Evolutionary conservation across 2,329 filamentous ascomycete species (phyloP).

Genomic region (Aspergillus clavatus): DNA sequence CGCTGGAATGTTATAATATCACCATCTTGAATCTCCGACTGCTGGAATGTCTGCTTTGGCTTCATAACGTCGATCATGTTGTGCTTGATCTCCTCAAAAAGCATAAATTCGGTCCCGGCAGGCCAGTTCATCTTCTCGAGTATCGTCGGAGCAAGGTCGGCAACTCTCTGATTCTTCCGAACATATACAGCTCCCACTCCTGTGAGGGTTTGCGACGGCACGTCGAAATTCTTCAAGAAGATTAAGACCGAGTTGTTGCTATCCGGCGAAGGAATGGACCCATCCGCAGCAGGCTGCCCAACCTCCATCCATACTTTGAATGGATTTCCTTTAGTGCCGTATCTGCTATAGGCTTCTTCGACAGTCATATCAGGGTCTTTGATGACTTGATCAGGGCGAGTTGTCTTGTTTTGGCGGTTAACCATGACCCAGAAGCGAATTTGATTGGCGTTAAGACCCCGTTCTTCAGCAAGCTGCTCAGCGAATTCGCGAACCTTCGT

Average conservation of each 20-base stretch:
- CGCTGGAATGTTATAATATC: constrained; percentile 95
- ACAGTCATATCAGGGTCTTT: constrained; percentile 70
- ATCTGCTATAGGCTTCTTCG: constrained; percentile 67
- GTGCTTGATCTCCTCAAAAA: constrained; percentile 98
- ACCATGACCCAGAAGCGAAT: constrained; percentile 96
- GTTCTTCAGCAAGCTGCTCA: constrained; percentile 64
- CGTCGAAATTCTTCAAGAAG: constrained; percentile 89
- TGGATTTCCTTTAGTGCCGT: constrained; percentile 60
- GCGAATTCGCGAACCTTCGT: constrained; percentile 73
- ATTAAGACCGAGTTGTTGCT: constrained; percentile 63
- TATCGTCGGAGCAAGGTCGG: constrained; percentile 75
- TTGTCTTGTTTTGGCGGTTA: constrained; percentile 95
- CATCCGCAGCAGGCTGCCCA: constrained; percentile 64
- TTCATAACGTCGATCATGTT: constrained; percentile 96
- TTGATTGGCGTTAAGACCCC: constrained; percentile 61
- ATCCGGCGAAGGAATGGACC: constrained; percentile 64
- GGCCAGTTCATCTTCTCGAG: constrained; percentile 81
- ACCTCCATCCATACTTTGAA: constrained; percentile 86
- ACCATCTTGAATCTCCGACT: constrained; percentile 92
- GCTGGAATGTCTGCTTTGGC: constrained; percentile 78
- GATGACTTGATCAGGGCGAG: constrained; percentile 82
- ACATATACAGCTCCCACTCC: constrained; percentile 85
- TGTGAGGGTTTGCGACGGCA: constrained; percentile 65
- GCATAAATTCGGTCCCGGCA: constrained; percentile 62
- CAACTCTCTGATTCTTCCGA: constrained; percentile 78